Base-by-base conservation (phyloP, 345 rosid genomes). In the Eucalyptus sp. region DNA sequence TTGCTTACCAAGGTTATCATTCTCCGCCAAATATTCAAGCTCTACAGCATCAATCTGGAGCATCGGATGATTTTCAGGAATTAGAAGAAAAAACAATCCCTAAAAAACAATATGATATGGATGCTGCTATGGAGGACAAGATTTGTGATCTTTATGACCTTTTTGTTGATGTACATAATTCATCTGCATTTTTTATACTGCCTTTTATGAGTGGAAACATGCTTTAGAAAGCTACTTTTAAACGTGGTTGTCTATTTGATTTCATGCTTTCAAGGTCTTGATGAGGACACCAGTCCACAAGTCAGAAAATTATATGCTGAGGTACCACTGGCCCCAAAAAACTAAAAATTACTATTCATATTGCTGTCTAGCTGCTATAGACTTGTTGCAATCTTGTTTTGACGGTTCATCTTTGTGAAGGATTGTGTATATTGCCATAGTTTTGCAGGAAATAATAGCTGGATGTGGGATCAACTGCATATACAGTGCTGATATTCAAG, bases 141-240 rank as follows among this genome's bases (percentile, higher is more conserved):
- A 91, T 97, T 89, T 97, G 98, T 92, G 99, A 96, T 90, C 98
- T 96, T 86, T 97, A 97, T 92, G 99, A 96, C 91, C 96, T 94
- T 89, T 97, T 91, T 92, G 94, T 96, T 92, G 97, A 97, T 92
- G 99, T 97, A 94, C 90, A 88, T 44, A 88, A 87, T 46, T 54
- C 24, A 87, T 46, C 92, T 88, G 48, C 52, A 62, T 62, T 27
- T 62, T 27, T 27, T 5, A 62, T 13, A 27, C 86, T 54, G 81
- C 86, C 71, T 88, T 80, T 80, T 85, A 88, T 52, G 25, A 88
- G 71, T 18, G 20, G n/a, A 88, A 89, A 80, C 68, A 37, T 62
- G 68, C 54, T 85, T 86, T 20, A 80, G 37, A 52, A 87, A 87
- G 43, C 48, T 87, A 86, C 85, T 88, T 88, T 49, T 33, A n/a